Conservation (phyloP, 345 rosid species). For the Brassica cretica region DNA sequence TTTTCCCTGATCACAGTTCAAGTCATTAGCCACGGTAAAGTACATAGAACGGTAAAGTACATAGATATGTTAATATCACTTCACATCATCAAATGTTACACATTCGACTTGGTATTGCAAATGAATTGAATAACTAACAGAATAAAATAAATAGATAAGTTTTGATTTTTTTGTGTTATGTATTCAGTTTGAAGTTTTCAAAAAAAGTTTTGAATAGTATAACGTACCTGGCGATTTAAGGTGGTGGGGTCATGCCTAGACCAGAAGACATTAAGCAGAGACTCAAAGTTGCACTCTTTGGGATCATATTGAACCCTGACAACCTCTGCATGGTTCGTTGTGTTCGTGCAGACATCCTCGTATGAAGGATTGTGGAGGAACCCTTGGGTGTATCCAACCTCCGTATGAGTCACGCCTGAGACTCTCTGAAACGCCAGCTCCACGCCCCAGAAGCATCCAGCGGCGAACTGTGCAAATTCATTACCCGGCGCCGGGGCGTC, state of each 20-base stretch:
- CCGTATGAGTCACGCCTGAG: constrained; percentile 74
- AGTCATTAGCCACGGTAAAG: neutral
- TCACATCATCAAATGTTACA: neutral
- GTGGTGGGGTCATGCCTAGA: constrained; percentile 90
- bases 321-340: constrained; percentile 66
- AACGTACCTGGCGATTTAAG: constrained; percentile 81
- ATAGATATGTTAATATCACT: neutral
- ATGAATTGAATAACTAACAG: neutral
- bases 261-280: constrained; percentile 83
- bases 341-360: constrained; percentile 78
- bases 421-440: constrained; percentile 89
- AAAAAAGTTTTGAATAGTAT: neutral
- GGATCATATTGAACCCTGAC: constrained; percentile 92
- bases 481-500: constrained; percentile 74
- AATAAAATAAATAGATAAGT: no score
- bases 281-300: constrained; percentile 62
- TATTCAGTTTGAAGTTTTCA: no score
- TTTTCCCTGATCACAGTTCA: constrained; percentile 49
- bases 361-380: constrained; percentile 61
- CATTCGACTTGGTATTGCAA: neutral
- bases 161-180: no score
- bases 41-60: neutral
- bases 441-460: constrained; percentile 97
- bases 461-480: constrained; percentile 81
- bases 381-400: constrained; percentile 86